Conservation (phyloP, 2,329 filamentous ascomycete species). For the Ilyonectria robusta region DNA sequence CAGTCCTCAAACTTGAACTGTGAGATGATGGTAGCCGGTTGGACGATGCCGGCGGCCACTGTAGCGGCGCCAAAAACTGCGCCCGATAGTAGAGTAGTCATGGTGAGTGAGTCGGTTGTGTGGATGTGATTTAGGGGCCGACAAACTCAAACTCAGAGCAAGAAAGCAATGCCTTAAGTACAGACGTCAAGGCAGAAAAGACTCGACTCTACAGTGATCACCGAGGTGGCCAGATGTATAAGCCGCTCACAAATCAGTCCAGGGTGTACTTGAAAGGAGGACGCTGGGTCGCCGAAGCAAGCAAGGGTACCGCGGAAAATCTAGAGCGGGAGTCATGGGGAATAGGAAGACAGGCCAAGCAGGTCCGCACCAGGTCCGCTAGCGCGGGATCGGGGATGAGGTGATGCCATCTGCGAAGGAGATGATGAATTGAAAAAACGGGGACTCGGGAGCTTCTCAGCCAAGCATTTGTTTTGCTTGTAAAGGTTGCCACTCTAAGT, state of each 20-base stretch:
- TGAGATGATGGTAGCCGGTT: constrained; percentile 70
- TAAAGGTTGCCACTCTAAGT: not conserved
- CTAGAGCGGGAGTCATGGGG: not conserved
- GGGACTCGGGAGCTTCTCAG: too few relatives aligned
- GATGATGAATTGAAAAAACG: constrained; percentile 13
- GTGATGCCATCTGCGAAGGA: constrained; percentile 24
- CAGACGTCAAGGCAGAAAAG: not conserved
- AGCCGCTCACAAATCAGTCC: constrained; percentile 16
- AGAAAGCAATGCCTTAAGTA: constrained; percentile 1
- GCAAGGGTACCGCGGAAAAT: constrained; percentile 17
- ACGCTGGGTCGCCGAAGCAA: constrained; percentile 18
- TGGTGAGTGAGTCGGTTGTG: constrained; percentile 17
- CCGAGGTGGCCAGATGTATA: not conserved
- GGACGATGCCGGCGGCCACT: constrained; percentile 71
- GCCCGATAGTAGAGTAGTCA: constrained; percentile 62
- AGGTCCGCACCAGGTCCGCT: constrained; percentile 14
- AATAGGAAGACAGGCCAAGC: not conserved
- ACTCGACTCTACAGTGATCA: not conserved
- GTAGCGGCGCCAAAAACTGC: constrained; percentile 74
- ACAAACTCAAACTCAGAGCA: not conserved
- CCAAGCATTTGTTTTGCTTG: not conserved
- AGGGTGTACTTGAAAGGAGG: not conserved
- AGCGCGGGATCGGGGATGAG: constrained; percentile 11
- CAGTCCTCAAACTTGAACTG: constrained; percentile 74
- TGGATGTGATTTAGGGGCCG: not conserved